Base-by-base conservation (phyloP, 2,329 filamentous ascomycete species). In the Penicillium sp. region DNA sequence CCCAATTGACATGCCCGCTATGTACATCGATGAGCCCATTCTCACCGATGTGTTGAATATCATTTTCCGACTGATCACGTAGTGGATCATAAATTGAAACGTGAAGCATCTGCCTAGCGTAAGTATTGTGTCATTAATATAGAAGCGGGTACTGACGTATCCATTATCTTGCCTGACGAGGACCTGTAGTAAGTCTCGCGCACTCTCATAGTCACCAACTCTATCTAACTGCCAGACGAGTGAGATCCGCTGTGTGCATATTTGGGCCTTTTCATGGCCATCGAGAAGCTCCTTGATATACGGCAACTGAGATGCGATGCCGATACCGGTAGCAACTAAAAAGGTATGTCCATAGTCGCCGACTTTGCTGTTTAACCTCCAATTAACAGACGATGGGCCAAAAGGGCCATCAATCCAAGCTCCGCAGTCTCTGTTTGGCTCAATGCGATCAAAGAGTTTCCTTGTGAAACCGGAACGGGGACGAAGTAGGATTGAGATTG, bases 261-360 rank as follows among this genome's bases (percentile, higher is more conserved):
- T 57, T 44, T 60, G 36, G 41, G 61, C 61, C 16, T 62, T 60
- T 33, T 68, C 53, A 53, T 68, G 64, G 15, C 64, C 60, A 27
- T 72, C 58, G 10, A 76, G 61, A 7, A 76, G 62, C 55, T 74
- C 60, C 47, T 72, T 73, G 8, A 76, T 65, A 60, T 73, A 74
- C 9, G 61, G 70, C 47, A 76, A 57, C 39, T 72, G 59, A 36
- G 67, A 65, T n/a, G 65, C 60, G 34, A 76, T 75, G 2, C 72
- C 64, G 38, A 75, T 75, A n/a, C 68, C 65, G 36, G 63, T 76
- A 8, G 68, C 60, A 23, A 75, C 57, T 56, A 77, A 72, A 4
- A 76, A 60, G 19, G 75, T 60, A 55, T 62, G 61, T 43, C 71
- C 55, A 59, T 69, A 75, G 29, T 62, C 60, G 47, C 47, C 33